phyloP scores from a whole-genome alignment of 768 basidiomycete genomes.

The Nevesoporus exiguus region DNA sequence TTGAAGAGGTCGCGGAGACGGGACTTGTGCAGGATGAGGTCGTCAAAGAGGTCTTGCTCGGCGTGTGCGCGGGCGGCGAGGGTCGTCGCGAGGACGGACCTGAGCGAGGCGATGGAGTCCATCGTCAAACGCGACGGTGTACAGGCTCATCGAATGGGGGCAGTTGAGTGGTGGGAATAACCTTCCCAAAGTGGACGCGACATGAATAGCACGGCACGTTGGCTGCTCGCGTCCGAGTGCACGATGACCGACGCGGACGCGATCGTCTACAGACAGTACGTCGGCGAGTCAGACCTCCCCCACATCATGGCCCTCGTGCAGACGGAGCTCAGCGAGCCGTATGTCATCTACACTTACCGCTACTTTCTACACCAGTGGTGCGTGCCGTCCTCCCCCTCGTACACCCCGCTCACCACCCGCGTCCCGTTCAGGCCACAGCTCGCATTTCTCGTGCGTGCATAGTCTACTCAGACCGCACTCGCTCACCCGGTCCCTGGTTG shows the following conservation, averaged over 20 bases:
- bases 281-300: conserved; percentile 73
- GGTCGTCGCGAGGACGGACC: conserved; percentile 47
- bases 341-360: conserved; percentile 93
- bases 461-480: rapidly evolving
- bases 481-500: background rate
- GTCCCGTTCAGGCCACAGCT: conserved; percentile 95
- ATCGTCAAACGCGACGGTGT: conserved; percentile 32
- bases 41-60: conserved; percentile 75
- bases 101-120: conserved; percentile 59
- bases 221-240: background rate
- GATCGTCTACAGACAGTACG: conserved; percentile 63
- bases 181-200: background rate
- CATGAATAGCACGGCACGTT: background rate
- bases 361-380: conserved; percentile 97
- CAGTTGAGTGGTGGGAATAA: background rate
- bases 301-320: conserved; percentile 86
- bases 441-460: conserved; percentile 60
- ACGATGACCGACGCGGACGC: conserved; percentile 37
- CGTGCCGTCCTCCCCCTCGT: conserved; percentile 26
- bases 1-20: conserved; percentile 63
- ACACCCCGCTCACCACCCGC: background rate
- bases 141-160: no score
- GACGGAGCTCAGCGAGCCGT: conserved; percentile 92
- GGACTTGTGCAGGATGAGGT: conserved; percentile 63
- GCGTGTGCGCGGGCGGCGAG: conserved; percentile 47